Conservation (phyloP, 805 yeast species). For the Cephaloascus fragrans region DNA sequence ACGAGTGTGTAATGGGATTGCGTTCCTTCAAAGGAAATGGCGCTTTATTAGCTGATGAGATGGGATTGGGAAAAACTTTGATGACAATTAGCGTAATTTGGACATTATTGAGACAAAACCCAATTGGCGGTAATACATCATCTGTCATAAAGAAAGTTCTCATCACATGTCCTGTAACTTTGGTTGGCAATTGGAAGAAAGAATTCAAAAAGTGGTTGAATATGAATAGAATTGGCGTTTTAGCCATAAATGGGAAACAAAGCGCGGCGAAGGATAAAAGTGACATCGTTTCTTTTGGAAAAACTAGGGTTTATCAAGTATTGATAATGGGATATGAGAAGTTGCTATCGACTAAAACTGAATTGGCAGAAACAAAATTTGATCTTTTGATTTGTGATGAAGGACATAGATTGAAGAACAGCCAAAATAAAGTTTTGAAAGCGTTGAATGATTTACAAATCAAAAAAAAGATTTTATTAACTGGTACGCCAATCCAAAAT, state of each 20-base stretch:
- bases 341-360: conserved; percentile 42
- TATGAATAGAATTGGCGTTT: conserved; percentile 49
- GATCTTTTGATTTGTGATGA: conserved; percentile 89
- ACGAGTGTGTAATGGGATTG: conserved; percentile 73
- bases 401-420: conserved; percentile 82
- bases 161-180: conserved; percentile 86
- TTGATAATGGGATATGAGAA: conserved; percentile 85
- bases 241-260: conserved; percentile 44
- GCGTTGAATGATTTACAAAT: conserved; percentile 48
- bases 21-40: conserved; percentile 47
- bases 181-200: conserved; percentile 76
- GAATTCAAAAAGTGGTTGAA: conserved; percentile 91
- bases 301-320: conserved; percentile 69
- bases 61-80: conserved; percentile 91
- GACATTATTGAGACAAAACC: conserved; percentile 69
- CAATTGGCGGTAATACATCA: conserved; percentile 19
- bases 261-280: conserved; percentile 44
- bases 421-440: conserved; percentile 60
- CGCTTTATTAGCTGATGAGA: conserved; percentile 87
- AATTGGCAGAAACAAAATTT: conserved; percentile 33
- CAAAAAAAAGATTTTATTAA: conserved; percentile 50
- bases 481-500: conserved; percentile 94
- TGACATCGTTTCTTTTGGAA: conserved; percentile 51
- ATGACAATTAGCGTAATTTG: conserved; percentile 78
- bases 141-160: conserved; percentile 48